Evolutionary conservation across 2,329 filamentous ascomycete genomes (phyloP), one percentile per base, ranked within the genome.

Genomic region (Corynespora cassiicola): DNA sequence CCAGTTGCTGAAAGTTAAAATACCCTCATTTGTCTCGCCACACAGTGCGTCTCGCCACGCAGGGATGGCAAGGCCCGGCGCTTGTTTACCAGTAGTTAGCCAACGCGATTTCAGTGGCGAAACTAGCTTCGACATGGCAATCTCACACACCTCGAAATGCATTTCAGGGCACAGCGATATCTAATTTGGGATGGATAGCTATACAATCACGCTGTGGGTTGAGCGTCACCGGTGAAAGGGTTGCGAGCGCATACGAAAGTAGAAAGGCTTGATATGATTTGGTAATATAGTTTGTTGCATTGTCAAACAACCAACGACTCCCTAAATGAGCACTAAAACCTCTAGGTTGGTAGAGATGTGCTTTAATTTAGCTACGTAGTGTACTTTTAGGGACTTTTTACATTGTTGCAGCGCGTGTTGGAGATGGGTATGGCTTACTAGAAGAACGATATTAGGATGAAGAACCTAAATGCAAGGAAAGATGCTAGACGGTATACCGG

Each of bases 111-210:
- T n/a, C 22, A 35, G 22, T 20, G 31, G 6, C 19, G 31, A 33
- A 33, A 33, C 31, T 14, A 33, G 31, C 31, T 24, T 34, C 20
- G 12, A 34, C 16, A 34, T 5, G 26, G 31, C 34, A 18, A 39
- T 23, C 36, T 19, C 17, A 27, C 21, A 33, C 29, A 33, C 21
- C 12, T 34, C 30, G 24, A 39, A 23, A 39, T 33, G 31, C 26
- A 21, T 29, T 39, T 23, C 15, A 39, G 28, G 29, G 36, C 36
- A 34, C 18, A 33, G 30, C 22, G 21, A 39, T 31, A 39, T 28
- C 27, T 31, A 31, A 27, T 39, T 39, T 31, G 27, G 16, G 27
- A 26, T 26, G 27, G 24, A 39, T 19, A 39, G 26, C 26, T 22
- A 39, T 32, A 31, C 28, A 8, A 39, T 30, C 11, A 30, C 31